These are phyloP conservation scores for Aspergillus sp. DNA, from an alignment of 2,329 filamentous ascomycete genomes.

Conservation along the genomic window DNA sequence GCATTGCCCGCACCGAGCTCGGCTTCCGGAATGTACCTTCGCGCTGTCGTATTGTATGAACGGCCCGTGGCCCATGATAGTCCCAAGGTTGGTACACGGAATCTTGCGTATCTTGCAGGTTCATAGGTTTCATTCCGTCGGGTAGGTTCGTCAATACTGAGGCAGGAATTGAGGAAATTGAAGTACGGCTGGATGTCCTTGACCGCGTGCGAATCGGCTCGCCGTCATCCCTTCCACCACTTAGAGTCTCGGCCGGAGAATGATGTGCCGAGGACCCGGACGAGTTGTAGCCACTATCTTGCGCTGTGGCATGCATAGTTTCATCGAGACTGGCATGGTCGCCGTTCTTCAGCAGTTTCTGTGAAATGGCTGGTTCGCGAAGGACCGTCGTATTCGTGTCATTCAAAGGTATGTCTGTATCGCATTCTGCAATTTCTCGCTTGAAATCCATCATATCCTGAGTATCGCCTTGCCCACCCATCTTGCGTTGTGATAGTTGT, in stretches of 20 bases:
- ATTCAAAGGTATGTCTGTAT: neutral
- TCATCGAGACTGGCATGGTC: conserved; percentile 16
- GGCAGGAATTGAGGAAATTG: conserved; percentile 41
- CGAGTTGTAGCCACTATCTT: conserved; percentile 35
- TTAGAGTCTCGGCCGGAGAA: conserved; percentile 28
- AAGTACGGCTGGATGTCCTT: conserved; percentile 40
- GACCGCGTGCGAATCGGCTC: conserved; percentile 25
- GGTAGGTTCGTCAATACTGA: conserved; percentile 38
- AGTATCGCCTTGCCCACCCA: neutral
- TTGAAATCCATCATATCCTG: neutral
- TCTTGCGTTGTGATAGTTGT: neutral
- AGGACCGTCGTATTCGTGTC: neutral
- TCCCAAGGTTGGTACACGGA: conserved; percentile 18
- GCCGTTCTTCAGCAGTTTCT: conserved; percentile 4
- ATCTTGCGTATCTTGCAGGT: conserved; percentile 19
- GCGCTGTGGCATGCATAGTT: conserved; percentile 19
- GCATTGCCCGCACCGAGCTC: conserved; percentile 46
- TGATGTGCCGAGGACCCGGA: conserved; percentile 33
- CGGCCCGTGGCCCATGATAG: conserved; percentile 16
- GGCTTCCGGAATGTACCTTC: conserved; percentile 44
- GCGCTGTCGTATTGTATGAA: conserved; percentile 33
- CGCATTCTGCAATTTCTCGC: neutral
- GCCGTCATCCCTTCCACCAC: conserved; percentile 29
- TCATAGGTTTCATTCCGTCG: conserved; percentile 24
- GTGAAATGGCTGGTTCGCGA: neutral